These are phyloP conservation scores for Tricholoma saponaceum DNA, from an alignment of 768 basidiomycete genomes.

Conservation along the genomic window DNA sequence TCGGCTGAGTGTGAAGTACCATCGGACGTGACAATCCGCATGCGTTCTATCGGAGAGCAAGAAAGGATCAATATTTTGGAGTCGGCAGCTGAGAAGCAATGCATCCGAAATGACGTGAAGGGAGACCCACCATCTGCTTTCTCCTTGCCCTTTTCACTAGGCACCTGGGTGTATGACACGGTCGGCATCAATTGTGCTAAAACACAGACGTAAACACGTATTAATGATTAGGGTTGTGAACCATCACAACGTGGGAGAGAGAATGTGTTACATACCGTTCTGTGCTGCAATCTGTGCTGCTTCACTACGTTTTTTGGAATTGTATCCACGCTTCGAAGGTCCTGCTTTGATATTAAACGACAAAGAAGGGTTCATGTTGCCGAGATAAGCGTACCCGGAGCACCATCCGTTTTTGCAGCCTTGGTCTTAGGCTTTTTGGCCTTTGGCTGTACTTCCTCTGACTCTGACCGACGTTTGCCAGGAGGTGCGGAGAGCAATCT, in stretches of 20 bases:
- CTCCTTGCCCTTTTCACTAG: conserved; percentile 43
- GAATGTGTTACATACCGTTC: conserved; percentile 51
- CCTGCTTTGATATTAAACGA: conserved; percentile 19
- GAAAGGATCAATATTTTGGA: not conserved
- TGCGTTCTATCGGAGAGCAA: conserved; percentile 10
- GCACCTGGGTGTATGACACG: conserved; percentile 33
- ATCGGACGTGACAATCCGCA: conserved; percentile 28
- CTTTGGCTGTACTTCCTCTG: conserved; percentile 41
- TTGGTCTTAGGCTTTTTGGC: conserved; percentile 44
- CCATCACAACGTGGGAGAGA: conserved; percentile 2
- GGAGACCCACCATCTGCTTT: conserved; percentile 31
- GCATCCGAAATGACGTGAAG: not conserved
- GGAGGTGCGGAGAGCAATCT: conserved; percentile 19
- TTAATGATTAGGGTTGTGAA: not conserved
- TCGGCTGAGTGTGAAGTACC: conserved; percentile 25
- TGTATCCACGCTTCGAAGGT: conserved; percentile 63
- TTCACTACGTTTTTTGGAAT: conserved; percentile 68
- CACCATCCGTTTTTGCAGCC: conserved; percentile 23
- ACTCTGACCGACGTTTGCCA: conserved; percentile 30
- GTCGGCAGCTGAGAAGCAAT: not conserved
- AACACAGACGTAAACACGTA: conserved; percentile 4
- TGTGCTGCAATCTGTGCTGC: conserved; percentile 62
- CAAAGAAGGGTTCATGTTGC: not conserved
- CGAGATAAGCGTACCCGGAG: conserved; percentile 8
- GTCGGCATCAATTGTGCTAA: conserved; percentile 44